Percentiles rank a stretch among this genome's conserved stretches.
Evolutionary conservation across 768 basidiomycete species (phyloP).

Genomic region (Suillus subluteus): DNA sequence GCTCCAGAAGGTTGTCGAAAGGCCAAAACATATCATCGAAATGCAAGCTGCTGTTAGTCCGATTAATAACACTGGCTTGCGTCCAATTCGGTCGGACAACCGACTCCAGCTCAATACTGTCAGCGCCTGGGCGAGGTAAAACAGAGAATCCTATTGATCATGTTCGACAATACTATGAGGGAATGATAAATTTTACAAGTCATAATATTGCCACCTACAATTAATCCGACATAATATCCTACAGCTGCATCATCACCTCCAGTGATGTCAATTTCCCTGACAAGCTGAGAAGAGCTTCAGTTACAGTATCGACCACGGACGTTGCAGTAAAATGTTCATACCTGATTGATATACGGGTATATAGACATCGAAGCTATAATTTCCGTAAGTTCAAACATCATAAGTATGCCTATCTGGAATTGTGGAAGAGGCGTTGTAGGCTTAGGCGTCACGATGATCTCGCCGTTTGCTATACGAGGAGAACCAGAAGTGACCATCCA

Average conservation of each 20-base stretch:
- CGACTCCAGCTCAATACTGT: conserved; percentile 69
- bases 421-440: neutral
- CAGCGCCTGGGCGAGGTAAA: conserved; percentile 59
- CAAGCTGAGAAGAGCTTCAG: conserved; percentile 42
- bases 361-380: neutral
- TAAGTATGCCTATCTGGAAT: neutral
- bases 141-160: conserved; percentile 57
- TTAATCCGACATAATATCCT: conserved; percentile 70
- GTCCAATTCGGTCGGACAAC: conserved; percentile 59
- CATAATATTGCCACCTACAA: conserved; percentile 40
- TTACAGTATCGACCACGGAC: neutral
- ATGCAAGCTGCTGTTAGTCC: conserved; percentile 54
- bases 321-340: neutral
- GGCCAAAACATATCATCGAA: conserved; percentile 64
- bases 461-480: neutral
- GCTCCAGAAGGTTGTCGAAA: conserved; percentile 57
- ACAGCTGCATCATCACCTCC: conserved; percentile 66
- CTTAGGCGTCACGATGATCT: neutral
- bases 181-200: neutral
- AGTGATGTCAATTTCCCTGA: conserved; percentile 64
- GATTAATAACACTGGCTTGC: conserved; percentile 61
- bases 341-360: conserved; percentile 4
- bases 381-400: neutral
- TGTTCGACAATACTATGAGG: conserved; percentile 8
- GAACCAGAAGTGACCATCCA: neutral